Base-by-base conservation (phyloP, 23 red algal genomes). In the Gracilaria gracilis region DNA sequence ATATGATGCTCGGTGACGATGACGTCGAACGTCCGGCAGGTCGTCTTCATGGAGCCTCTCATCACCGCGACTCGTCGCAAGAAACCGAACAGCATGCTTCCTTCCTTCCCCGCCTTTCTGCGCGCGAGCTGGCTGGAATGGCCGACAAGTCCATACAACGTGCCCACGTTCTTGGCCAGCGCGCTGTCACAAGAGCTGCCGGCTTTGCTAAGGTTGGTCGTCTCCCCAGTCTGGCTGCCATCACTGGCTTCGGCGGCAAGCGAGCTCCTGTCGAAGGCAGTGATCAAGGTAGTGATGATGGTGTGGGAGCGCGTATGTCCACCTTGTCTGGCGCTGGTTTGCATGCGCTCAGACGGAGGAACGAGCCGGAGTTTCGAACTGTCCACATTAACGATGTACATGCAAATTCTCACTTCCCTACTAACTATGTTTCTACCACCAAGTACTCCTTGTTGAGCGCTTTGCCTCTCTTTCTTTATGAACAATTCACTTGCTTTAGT, bases 371-470 rank as follows among this genome's bases (percentile, higher is more conserved):
- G 28, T 47, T 79, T 55, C 89, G 89, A 40, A 79, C 61, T 24
- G 81, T 93, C 51, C 51, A 47, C 47, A 76, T 93, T 44, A 93
- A 93, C 37, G 67, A 93, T 47, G 77, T 76, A 34, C 46, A 55
- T 21, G 27, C 55, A 35, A 83, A 84, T 57, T 54, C 89, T 40
- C 79, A 84, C 80, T 93, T 93, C 73, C 81, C 85, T 48, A 88
- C 53, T 61, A 98, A 98, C 77, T 93, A 98, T 50, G 72, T 98
- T 27, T 96, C 93, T 25, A 98, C 96, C 23, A 94, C 96, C 14
- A 95, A 95, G 89, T 98, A 98, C 49, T 75, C 73, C 28, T 59
- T 64, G 34, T 92, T 64, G 79, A 88, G 69, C 50, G 79, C 89
- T 0, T 49, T 94, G 75, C 90, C 90, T 25, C 64, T 80, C 37